These are phyloP conservation scores for Alnus rubra DNA, from an alignment of 306 rosid genomes.

Conservation along the genomic window DNA sequence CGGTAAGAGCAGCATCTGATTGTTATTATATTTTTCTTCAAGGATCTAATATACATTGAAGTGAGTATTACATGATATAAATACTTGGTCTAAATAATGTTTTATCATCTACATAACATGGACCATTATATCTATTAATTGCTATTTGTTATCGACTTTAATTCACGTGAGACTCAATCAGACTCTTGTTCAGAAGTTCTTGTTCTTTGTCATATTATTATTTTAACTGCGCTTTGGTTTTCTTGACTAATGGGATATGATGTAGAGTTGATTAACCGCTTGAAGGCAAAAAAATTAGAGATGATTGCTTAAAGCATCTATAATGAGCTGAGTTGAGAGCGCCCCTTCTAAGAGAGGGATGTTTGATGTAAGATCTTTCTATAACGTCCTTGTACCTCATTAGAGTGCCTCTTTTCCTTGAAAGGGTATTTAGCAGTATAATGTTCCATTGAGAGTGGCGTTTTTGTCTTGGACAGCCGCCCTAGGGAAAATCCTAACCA, in stretches of 20 bases:
- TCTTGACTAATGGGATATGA: not conserved
- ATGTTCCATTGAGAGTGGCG: too few species aligned
- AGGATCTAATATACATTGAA: not conserved
- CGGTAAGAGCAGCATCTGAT: constrained; percentile 51
- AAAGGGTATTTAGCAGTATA: too few species aligned
- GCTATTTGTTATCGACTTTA: not conserved
- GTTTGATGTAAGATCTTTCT: too few species aligned
- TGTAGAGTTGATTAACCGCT: not conserved
- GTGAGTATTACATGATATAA: not conserved
- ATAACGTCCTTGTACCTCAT: too few species aligned
- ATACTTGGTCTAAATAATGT: not conserved
- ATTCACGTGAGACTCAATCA: not conserved
- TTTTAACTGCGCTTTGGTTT: not conserved
- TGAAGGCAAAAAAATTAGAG: not conserved
- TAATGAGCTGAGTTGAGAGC: not conserved
- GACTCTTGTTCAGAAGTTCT: not conserved
- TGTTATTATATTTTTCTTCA: constrained; percentile 18
- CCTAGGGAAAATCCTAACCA: too few species aligned
- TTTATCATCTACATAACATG: too few species aligned
- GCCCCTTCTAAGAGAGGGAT: too few species aligned
- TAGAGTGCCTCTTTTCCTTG: too few species aligned
- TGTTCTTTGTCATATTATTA: not conserved
- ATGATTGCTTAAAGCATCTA: not conserved
- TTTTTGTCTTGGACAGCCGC: too few species aligned
- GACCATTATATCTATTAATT: not conserved